phyloP scores from a whole-genome alignment of 192 early-diverging fungal genomes.

The Rhizoclosmatium globosum region DNA sequence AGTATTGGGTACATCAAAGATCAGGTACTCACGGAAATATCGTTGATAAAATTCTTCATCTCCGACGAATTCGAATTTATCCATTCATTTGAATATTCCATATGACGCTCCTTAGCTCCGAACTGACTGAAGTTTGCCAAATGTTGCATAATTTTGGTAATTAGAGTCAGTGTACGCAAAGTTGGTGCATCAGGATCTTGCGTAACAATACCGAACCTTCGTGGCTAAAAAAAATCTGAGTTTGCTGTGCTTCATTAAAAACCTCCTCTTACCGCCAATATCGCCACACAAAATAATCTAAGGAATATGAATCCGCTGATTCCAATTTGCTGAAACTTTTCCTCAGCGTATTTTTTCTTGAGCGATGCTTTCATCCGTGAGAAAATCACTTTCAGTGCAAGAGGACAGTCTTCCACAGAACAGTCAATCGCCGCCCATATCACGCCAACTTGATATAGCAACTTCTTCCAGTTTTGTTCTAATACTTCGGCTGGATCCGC shows the following conservation, averaged over 20 bases:
- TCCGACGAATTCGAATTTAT: constrained; percentile 46
- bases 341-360: constrained; percentile 25
- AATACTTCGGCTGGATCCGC: constrained; percentile 35
- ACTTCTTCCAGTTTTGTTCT: constrained; percentile 42
- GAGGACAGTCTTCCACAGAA: constrained; percentile 45
- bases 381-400: constrained; percentile 29
- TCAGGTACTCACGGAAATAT: constrained; percentile 46
- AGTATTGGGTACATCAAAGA: neutral
- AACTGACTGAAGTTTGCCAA: constrained; percentile 66
- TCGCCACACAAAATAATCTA: constrained; percentile 67
- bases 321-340: constrained; percentile 51
- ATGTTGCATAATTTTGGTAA: constrained; percentile 69
- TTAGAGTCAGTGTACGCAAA: constrained; percentile 58
- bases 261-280: constrained; percentile 48
- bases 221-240: constrained; percentile 49
- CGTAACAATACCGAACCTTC: constrained; percentile 53
- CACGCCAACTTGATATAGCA: constrained; percentile 37
- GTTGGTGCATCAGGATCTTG: constrained; percentile 51
- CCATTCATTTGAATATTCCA: constrained; percentile 63
- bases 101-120: constrained; percentile 64
- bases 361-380: constrained; percentile 26
- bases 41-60: constrained; percentile 64
- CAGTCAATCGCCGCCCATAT: constrained; percentile 54
- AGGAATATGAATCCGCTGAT: constrained; percentile 68
- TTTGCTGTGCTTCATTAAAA: no score